Conservation (phyloP, 2,329 filamentous ascomycete species). For the Claviceps sp. region DNA sequence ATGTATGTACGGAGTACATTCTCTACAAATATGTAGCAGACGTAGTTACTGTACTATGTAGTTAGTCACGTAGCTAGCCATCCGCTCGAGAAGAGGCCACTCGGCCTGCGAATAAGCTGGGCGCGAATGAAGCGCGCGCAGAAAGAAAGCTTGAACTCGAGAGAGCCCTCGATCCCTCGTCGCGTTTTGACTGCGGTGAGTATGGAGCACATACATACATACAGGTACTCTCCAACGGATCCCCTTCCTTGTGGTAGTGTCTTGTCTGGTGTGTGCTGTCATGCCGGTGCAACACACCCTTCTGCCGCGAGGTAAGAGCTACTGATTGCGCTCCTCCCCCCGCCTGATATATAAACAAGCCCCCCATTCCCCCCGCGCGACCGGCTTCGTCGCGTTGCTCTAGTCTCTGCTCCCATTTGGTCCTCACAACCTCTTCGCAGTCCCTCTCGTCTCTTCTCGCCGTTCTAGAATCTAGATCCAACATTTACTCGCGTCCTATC, state of each 20-base stretch:
- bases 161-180: background rate
- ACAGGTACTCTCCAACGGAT: background rate
- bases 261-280: background rate
- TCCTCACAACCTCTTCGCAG: slow-evolving; percentile 12
- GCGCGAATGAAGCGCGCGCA: background rate
- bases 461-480: slow-evolving; percentile 7
- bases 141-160: slow-evolving; percentile 1
- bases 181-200: background rate
- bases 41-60: no score
- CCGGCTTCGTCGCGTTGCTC: slow-evolving; percentile 27
- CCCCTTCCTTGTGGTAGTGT: background rate
- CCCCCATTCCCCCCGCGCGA: slow-evolving; percentile 38
- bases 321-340: slow-evolving; percentile 44
- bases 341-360: slow-evolving; percentile 50
- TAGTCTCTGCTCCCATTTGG: slow-evolving; percentile 18
- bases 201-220: no score
- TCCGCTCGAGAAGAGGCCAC: no score
- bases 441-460: slow-evolving; percentile 10
- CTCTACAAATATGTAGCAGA: no score
- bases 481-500: slow-evolving; percentile 13
- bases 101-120: background rate
- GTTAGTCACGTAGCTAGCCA: no score
- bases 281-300: slow-evolving; percentile 1
- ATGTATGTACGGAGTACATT: no score
- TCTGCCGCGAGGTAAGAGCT: slow-evolving; percentile 7